phyloP scores from a whole-genome alignment of 192 early-diverging fungal genomes.

The Coemansia furcata region DNA sequence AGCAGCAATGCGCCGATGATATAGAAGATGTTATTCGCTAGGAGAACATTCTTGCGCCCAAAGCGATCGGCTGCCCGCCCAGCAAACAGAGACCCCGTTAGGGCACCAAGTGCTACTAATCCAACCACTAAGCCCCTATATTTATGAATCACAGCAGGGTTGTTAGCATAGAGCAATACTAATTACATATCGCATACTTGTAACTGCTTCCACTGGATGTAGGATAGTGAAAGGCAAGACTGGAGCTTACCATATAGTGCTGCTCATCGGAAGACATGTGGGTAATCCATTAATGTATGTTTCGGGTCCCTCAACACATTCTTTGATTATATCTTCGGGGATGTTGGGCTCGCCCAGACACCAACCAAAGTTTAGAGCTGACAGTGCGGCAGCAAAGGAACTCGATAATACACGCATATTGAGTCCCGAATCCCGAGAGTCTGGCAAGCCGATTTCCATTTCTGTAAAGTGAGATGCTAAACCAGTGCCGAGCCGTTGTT shows the following conservation, averaged over 20 bases:
- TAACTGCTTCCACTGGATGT: not conserved
- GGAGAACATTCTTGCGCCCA: constrained; percentile 63
- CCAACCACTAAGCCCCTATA: constrained; percentile 59
- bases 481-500: not conserved
- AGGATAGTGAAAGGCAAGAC: not conserved
- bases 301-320: constrained; percentile 42
- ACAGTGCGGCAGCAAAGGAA: constrained; percentile 39
- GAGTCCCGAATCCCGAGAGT: constrained; percentile 39
- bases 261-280: constrained; percentile 40
- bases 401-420: constrained; percentile 20
- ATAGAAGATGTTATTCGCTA: constrained; percentile 65
- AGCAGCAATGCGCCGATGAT: constrained; percentile 65
- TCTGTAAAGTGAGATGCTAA: not conserved
- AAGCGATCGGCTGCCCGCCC: constrained; percentile 56
- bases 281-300: constrained; percentile 28
- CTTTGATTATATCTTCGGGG: constrained; percentile 49
- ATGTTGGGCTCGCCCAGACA: constrained; percentile 56
- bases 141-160: not conserved
- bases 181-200: not conserved
- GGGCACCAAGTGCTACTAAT: constrained; percentile 60
- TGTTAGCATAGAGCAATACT: not conserved
- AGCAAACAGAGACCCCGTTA: constrained; percentile 61
- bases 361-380: constrained; percentile 54
- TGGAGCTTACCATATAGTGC: constrained; percentile 52
- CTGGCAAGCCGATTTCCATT: not conserved